phyloP scores from a whole-genome alignment of 192 early-diverging fungal species.

The Fimicolochytrium jonesii region DNA sequence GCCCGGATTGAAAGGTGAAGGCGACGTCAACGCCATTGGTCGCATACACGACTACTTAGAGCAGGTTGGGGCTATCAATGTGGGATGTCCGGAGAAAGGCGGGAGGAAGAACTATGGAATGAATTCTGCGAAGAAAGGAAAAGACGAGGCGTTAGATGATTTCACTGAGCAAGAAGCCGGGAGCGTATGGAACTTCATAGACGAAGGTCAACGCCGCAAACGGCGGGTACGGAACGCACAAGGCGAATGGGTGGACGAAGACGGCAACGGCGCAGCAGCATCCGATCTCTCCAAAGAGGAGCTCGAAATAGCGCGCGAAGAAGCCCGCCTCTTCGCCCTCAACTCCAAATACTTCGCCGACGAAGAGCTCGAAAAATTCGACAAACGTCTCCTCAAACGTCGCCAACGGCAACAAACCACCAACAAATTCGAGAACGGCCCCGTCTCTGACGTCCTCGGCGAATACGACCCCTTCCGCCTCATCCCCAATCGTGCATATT shows the following conservation, averaged over 20 bases:
- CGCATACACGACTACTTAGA: constrained; percentile 85
- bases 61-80: constrained; percentile 71
- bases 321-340: constrained; percentile 42
- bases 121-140: constrained; percentile 7
- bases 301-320: constrained; percentile 22
- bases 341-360: constrained; percentile 60
- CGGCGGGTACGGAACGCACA: constrained; percentile 56
- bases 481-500: constrained; percentile 21
- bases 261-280: constrained; percentile 24
- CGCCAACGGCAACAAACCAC: constrained; percentile 18
- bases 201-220: constrained; percentile 36
- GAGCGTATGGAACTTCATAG: constrained; percentile 17
- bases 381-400: constrained; percentile 29
- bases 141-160: constrained; percentile 4
- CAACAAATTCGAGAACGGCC: neutral
- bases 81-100: constrained; percentile 39
- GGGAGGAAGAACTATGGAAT: constrained; percentile 26
- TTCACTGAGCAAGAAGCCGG: constrained; percentile 16
- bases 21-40: constrained; percentile 91
- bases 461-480: constrained; percentile 33
- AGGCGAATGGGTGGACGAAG: constrained; percentile 67
- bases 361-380: constrained; percentile 32
- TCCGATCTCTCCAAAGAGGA: constrained; percentile 27
- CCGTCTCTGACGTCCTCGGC: constrained; percentile 17
- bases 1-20: constrained; percentile 71